Conservation (phyloP, 495 filamentous ascomycete genomes). For the Trichoderma gamsii region DNA sequence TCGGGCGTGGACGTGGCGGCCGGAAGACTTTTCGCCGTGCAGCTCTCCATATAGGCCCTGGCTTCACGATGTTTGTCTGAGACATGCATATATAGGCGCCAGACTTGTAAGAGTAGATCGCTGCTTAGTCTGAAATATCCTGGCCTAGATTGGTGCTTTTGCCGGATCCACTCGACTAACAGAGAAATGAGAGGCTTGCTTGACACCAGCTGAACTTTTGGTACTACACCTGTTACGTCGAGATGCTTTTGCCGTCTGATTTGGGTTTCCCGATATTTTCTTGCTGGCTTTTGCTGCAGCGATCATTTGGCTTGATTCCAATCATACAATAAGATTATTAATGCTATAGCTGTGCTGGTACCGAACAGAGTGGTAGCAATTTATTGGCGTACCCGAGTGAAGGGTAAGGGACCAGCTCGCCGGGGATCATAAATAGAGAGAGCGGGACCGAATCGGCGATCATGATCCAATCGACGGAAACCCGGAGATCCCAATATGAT, state of each 20-base stretch:
- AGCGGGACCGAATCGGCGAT: background rate
- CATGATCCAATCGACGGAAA: background rate
- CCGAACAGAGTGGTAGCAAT: too few species aligned
- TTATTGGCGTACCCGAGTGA: too few species aligned
- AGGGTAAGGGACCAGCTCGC: too few species aligned
- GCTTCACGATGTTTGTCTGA: background rate
- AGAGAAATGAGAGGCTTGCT: constrained; percentile 12
- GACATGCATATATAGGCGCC: constrained; percentile 11
- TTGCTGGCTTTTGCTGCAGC: background rate
- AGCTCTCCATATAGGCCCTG: background rate
- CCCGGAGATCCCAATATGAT: background rate
- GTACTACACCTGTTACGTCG: background rate
- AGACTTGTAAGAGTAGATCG: background rate
- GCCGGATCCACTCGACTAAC: background rate
- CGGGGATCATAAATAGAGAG: background rate
- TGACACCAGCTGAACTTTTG: constrained; percentile 1
- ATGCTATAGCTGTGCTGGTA: too few species aligned
- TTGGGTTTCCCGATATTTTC: background rate
- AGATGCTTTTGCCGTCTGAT: background rate
- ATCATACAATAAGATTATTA: too few species aligned
- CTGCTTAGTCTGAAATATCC: background rate
- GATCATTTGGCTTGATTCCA: too few species aligned
- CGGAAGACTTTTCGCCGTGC: background rate
- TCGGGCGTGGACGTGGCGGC: background rate
- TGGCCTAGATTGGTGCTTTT: background rate